These are phyloP conservation scores for Luzula sylvatica DNA, from an alignment of 176 grass and related monocot species.

Conservation along the genomic window DNA sequence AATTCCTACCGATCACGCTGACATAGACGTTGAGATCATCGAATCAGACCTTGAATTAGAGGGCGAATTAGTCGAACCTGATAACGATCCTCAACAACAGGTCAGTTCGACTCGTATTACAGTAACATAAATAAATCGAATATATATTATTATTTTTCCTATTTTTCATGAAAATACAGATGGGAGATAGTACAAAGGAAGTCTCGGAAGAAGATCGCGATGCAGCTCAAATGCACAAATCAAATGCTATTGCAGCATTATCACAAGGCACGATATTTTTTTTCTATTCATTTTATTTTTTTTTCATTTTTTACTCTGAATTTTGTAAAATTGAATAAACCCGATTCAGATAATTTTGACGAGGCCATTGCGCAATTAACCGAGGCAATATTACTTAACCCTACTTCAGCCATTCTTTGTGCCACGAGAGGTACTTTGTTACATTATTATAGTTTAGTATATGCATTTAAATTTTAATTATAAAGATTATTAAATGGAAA, in stretches of 20 bases:
- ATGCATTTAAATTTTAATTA: not conserved
- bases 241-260: constrained; percentile 28
- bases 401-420: constrained; percentile 58
- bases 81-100: constrained; percentile 44
- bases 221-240: constrained; percentile 45
- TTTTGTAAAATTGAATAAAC: constrained; percentile 15
- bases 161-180: constrained; percentile 11
- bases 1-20: constrained; percentile 18
- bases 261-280: constrained; percentile 31
- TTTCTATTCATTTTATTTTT: not conserved
- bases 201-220: constrained; percentile 43
- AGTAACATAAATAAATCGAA: too few species aligned
- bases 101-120: constrained; percentile 15
- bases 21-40: constrained; percentile 31
- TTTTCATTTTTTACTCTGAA: constrained; percentile 3
- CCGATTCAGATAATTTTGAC: constrained; percentile 48
- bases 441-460: not conserved
- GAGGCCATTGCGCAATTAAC: constrained; percentile 41
- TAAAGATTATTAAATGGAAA: not conserved
- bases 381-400: constrained; percentile 46
- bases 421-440: constrained; percentile 48
- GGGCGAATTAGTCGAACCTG: constrained; percentile 41
- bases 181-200: constrained; percentile 52
- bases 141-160: too few species aligned
- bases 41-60: constrained; percentile 48